Evolutionary conservation across 1,139 yeast genomes (phyloP).

Genomic region (Debaryomyces sp.): DNA sequence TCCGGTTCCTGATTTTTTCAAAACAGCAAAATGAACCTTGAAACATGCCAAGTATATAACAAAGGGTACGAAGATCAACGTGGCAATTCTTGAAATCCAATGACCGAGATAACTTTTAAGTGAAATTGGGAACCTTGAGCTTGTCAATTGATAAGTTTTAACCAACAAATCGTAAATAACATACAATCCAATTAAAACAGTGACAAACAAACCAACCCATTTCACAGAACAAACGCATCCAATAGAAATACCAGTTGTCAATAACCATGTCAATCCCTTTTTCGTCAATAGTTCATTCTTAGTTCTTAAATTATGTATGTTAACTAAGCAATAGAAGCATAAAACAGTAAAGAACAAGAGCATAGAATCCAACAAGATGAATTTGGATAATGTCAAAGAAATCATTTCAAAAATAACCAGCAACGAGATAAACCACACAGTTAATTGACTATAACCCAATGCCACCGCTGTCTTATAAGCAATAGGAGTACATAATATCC

Average conservation of each 20-base stretch:
- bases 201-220: constrained; percentile 93
- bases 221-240: constrained; percentile 95
- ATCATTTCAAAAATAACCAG: constrained; percentile 70
- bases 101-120: constrained; percentile 52
- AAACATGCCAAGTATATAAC: constrained; percentile 70
- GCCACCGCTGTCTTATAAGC: constrained; percentile 61
- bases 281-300: constrained; percentile 39
- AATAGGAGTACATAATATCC: constrained; percentile 63
- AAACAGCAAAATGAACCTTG: constrained; percentile 75
- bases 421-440: constrained; percentile 56
- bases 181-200: constrained; percentile 81
- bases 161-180: constrained; percentile 73
- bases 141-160: constrained; percentile 53
- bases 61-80: constrained; percentile 76
- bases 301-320: constrained; percentile 50
- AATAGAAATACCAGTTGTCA: constrained; percentile 73
- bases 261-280: constrained; percentile 59
- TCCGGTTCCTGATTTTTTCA: constrained; percentile 79
- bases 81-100: constrained; percentile 71
- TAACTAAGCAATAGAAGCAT: constrained; percentile 58
- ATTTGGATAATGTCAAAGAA: constrained; percentile 66
- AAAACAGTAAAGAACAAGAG: constrained; percentile 69
- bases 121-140: constrained; percentile 33
- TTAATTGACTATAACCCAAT: constrained; percentile 46
- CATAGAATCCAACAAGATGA: constrained; percentile 74